Base-by-base conservation (phyloP, 257 asterid species). In the Solanum raphanifolium region DNA sequence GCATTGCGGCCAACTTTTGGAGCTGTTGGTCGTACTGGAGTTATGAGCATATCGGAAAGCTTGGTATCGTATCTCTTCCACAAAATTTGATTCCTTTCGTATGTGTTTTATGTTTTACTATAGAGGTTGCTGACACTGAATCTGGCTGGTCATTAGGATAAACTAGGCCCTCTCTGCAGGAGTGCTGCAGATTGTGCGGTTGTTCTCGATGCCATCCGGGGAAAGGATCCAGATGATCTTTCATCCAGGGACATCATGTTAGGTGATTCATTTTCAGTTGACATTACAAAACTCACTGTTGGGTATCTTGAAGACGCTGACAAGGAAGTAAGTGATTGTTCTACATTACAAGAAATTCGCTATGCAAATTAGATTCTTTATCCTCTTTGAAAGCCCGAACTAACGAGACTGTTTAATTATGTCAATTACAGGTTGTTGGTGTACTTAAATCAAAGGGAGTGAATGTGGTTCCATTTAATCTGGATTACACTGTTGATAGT, bases 251-350 rank as follows among this genome's bases (percentile, higher is more conserved):
- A 94, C 89, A 90, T 94, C 79, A 93, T 94, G 48, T 87, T 95
- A 38, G 69, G 83, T 55, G 98, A 97, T 91, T 99, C 99, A 31
- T 97, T 97, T 91, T 38, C 89, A 34, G 95, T 97, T 71, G 98
- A 95, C 83, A 87, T 95, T 68, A 88, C 92, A 31, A 95, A 93
- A 92, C 92, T 95, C 83, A 94, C 93, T n/a, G 96, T 97, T 74
- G 99, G 99, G 39, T 95, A 97, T 92, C 93, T 95, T 38, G 93
- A 97, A 83, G 99, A 95, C 73, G 98, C 99, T 20, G 98, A 95
- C 84, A 95, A 93, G 94, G 99, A 95, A 89, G 98, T 94, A 87
- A 89, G 93, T 89, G 73, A 20, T 23, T 43, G 7, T 5, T 18
- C 11, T 48, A 29, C 31, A 29, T 81, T 29, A 27, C 20, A 11